phyloP scores from a whole-genome alignment of 306 rosid genomes.

The Prunus mongolica region DNA sequence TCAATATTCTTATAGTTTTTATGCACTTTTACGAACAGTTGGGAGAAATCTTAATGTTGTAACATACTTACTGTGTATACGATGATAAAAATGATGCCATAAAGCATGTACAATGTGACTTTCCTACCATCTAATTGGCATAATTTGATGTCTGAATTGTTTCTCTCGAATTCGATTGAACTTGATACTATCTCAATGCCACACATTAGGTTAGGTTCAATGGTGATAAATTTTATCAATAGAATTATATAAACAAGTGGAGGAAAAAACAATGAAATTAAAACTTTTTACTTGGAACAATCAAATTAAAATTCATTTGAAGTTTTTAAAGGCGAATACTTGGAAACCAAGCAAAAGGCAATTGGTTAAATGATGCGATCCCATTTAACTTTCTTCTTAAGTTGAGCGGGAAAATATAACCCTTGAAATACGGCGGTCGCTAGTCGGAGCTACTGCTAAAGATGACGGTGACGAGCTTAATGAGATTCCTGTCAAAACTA shows the following conservation, averaged over 20 bases:
- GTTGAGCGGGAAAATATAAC: not conserved
- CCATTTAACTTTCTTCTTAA: not conserved
- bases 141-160: no score
- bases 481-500: constrained; percentile 15
- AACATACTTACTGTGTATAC: no score
- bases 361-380: not conserved
- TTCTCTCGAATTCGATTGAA: no score
- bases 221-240: no score
- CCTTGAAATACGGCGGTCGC: not conserved
- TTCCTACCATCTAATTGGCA: not conserved
- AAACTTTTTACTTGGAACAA: no score
- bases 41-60: no score
- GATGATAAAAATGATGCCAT: no score
- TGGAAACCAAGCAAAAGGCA: not conserved
- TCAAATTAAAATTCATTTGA: not conserved
- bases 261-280: no score
- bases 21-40: no score
- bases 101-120: not conserved
- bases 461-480: constrained; percentile 16
- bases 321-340: not conserved
- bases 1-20: not conserved
- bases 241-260: no score
- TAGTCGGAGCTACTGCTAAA: not conserved
- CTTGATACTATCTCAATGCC: no score
- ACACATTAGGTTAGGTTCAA: no score